phyloP scores from a whole-genome alignment of 2,329 filamentous ascomycete species.

The Talaromyces sp. region DNA sequence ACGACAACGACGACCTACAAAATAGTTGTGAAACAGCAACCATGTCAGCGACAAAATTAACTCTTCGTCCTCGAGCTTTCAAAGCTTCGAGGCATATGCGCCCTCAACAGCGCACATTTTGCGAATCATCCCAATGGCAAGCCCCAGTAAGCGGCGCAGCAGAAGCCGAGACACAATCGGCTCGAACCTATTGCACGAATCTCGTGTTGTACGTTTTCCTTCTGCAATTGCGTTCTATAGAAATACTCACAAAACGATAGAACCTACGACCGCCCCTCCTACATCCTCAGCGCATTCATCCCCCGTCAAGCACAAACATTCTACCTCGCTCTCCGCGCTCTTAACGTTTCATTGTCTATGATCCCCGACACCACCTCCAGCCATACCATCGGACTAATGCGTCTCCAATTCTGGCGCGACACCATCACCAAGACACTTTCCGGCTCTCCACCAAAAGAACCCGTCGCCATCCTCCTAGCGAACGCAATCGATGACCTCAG shows the following conservation, averaged over 20 bases:
- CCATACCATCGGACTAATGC: slow-evolving; percentile 79
- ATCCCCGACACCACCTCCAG: slow-evolving; percentile 88
- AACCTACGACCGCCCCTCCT: slow-evolving; percentile 84
- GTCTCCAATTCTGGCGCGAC: slow-evolving; percentile 94
- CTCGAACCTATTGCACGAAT: slow-evolving; percentile 57
- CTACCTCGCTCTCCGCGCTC: slow-evolving; percentile 83
- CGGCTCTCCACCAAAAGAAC: slow-evolving; percentile 79
- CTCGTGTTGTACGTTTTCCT: slow-evolving; percentile 49
- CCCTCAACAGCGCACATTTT: slow-evolving; percentile 27
- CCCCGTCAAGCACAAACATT: slow-evolving; percentile 70
- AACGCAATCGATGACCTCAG: slow-evolving; percentile 62
- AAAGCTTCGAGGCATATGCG: neutral
- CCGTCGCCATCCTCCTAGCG: slow-evolving; percentile 79
- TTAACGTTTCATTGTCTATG: slow-evolving; percentile 88
- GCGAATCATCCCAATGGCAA: slow-evolving; percentile 20
- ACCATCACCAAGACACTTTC: slow-evolving; percentile 73
- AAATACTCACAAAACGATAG: slow-evolving; percentile 42
- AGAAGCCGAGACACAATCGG: slow-evolving; percentile 52
- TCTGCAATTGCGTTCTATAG: neutral
- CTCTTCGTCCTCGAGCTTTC: slow-evolving; percentile 3
- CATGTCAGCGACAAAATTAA: slow-evolving; percentile 10
- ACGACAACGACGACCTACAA: neutral
- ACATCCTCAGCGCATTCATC: slow-evolving; percentile 80
- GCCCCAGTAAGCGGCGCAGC: slow-evolving; percentile 27
- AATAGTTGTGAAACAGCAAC: neutral